Base-by-base conservation (phyloP, 192 early-diverging fungal genomes). In the Mortierella hygrophila region DNA sequence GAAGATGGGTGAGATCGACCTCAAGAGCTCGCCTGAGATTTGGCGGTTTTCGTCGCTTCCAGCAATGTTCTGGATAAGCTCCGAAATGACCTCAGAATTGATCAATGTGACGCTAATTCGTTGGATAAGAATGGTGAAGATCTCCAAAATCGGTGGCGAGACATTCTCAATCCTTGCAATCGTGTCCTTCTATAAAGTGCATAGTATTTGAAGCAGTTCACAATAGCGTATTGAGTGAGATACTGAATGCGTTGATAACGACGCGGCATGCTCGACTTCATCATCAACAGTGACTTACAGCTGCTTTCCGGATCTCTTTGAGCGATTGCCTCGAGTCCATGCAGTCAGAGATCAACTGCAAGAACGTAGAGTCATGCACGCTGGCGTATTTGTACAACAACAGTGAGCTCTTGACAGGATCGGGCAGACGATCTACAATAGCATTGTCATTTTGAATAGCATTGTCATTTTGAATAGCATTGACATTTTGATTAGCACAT, bases 21-120 rank as follows among this genome's bases (percentile, higher is more conserved):
- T 74, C 23, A 86, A 76, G 47, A 86, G 63, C 35, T 86, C 84
- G 38, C 75, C 84, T 46, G 79, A 77, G 35, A 29, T 65, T 40
- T 81, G 49, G n/a, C 79, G 55, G 52, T 78, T 8, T 41, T 80
- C 79, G 13, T 74, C 76, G 41, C 65, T 76, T 9, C 69, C 60
- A 40, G 70, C 75, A 71, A 93, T 68, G 68, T 91, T 73, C 72
- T 90, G 88, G 70, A 97, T 80, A 75, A 97, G 74, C 76, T 90
- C 68, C 54, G 93, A 87, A 47, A 97, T 89, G 47, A 91, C 78
- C 70, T 91, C 92, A 63, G 93, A 94, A 78, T 97, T 95, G 70
- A 98, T 83, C 10, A 97, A 88, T 11, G 93, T 94, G 52, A 97
- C 82, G 13, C 93, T 93, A 18, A 96, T 93, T 13, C 95, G 91